Conservation (phyloP, 75 land plant species). For the Chamaecyparis obtusa region DNA sequence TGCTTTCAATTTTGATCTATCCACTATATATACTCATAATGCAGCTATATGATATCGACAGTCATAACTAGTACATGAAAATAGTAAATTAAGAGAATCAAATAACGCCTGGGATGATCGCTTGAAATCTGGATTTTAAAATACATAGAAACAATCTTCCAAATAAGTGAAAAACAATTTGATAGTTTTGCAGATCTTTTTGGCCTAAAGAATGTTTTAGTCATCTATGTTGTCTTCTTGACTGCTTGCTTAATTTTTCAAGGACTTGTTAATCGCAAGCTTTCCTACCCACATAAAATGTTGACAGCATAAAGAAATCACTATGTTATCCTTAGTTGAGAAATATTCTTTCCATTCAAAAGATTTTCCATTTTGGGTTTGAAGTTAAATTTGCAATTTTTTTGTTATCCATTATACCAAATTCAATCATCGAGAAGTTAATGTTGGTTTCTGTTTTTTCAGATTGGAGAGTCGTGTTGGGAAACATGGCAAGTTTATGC, state of each 20-base stretch:
- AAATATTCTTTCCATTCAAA: not conserved
- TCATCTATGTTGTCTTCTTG: not conserved
- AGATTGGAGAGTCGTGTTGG: conserved; percentile 49
- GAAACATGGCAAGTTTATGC: conserved; percentile 72
- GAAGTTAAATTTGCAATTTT: not conserved
- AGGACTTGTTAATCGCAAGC: not conserved
- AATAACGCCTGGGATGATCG: not conserved
- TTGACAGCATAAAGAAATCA: not conserved
- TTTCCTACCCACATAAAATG: not conserved
- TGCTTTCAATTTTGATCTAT: too few relatives aligned
- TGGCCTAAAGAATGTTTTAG: not conserved
- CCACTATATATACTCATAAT: too few relatives aligned
- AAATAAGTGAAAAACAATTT: not conserved
- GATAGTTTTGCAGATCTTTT: not conserved
- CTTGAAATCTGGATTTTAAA: not conserved
- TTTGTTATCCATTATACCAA: not conserved
- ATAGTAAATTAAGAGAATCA: not conserved
- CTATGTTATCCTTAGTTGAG: not conserved
- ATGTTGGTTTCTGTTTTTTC: conserved; percentile 2
- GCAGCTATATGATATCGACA: too few relatives aligned
- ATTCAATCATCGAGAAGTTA: not conserved
- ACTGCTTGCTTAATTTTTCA: not conserved
- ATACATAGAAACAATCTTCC: not conserved
- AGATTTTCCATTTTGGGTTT: not conserved
- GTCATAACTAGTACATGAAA: not conserved